phyloP scores from a whole-genome alignment of 2,329 filamentous ascomycete species.

The Epichloe bromicola region DNA sequence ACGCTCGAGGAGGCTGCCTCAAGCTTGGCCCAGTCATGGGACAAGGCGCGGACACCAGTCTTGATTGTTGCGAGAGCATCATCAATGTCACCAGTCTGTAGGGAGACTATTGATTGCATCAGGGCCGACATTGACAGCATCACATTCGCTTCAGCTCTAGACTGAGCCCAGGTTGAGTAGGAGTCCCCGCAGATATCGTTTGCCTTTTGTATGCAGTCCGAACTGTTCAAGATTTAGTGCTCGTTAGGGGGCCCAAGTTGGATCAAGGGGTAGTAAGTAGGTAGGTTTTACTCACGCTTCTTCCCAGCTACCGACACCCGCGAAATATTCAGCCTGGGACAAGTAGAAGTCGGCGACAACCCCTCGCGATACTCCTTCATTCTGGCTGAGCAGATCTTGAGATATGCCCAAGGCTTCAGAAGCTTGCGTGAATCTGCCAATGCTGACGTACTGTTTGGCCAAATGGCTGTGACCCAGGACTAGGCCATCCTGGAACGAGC shows the following conservation, averaged over 20 bases:
- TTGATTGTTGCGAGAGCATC: constrained; percentile 45
- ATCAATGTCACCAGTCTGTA: constrained; percentile 47
- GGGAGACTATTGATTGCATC: constrained; percentile 50
- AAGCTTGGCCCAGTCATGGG: constrained; percentile 41
- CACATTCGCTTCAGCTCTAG: constrained; percentile 20
- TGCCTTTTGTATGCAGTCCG: constrained; percentile 23
- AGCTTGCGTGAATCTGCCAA: constrained; percentile 39
- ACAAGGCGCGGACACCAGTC: constrained; percentile 41
- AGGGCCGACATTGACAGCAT: constrained; percentile 26
- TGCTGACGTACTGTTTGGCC: constrained; percentile 38
- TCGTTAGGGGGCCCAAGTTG: neutral
- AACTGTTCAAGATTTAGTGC: constrained; percentile 11
- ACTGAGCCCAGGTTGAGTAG: constrained; percentile 20
- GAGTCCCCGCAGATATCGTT: constrained; percentile 22
- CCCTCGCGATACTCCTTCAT: constrained; percentile 25
- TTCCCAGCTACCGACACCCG: constrained; percentile 51
- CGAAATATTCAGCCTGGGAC: constrained; percentile 59
- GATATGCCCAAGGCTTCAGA: constrained; percentile 43
- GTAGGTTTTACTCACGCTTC: constrained; percentile 34
- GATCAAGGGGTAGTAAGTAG: neutral
- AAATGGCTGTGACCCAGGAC: constrained; percentile 34
- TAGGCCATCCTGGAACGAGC: constrained; percentile 24
- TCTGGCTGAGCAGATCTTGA: constrained; percentile 30
- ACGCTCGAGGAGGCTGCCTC: constrained; percentile 22
- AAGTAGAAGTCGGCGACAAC: constrained; percentile 47